A percentile compares a stretch with the other conserved stretches of the same genome.
phyloP scores from a whole-genome alignment of 2,329 filamentous ascomycete genomes.

The Hyphodiscus sp. region DNA sequence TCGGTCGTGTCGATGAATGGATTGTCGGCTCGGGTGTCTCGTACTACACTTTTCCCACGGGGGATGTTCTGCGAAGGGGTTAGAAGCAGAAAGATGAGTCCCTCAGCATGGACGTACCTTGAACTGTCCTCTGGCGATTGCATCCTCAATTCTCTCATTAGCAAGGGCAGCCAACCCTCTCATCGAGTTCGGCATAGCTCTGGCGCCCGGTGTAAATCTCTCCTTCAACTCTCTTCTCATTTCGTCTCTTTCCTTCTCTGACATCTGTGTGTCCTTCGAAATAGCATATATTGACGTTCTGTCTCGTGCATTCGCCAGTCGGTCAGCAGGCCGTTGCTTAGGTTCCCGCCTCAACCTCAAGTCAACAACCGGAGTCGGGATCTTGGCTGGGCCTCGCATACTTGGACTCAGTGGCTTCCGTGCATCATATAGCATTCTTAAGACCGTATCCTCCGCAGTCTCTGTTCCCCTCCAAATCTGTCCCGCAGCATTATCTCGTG shows the following conservation, averaged over 20 bases:
- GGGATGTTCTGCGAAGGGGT: conserved; percentile 56
- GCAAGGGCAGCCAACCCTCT: conserved; percentile 76
- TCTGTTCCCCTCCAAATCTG: conserved; percentile 77
- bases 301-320: conserved; percentile 50
- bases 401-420: conserved; percentile 58
- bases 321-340: conserved; percentile 38
- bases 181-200: conserved; percentile 69
- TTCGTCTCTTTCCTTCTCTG: conserved; percentile 65
- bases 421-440: conserved; percentile 80
- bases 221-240: conserved; percentile 70
- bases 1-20: conserved; percentile 95
- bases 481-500: conserved; percentile 59
- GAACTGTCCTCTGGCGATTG: conserved; percentile 87
- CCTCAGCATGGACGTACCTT: conserved; percentile 30
- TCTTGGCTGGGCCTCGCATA: conserved; percentile 40
- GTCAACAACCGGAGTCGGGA: conserved; percentile 43
- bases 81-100: neutral
- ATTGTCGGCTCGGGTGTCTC: conserved; percentile 75
- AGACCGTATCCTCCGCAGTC: conserved; percentile 62
- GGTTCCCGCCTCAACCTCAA: conserved; percentile 41
- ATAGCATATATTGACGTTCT: conserved; percentile 49
- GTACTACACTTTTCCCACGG: conserved; percentile 70
- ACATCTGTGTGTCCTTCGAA: conserved; percentile 48
- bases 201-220: conserved; percentile 66
- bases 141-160: conserved; percentile 89